These are phyloP conservation scores for Sisymbrium irio DNA, from an alignment of 345 rosid genomes.

Conservation along the genomic window DNA sequence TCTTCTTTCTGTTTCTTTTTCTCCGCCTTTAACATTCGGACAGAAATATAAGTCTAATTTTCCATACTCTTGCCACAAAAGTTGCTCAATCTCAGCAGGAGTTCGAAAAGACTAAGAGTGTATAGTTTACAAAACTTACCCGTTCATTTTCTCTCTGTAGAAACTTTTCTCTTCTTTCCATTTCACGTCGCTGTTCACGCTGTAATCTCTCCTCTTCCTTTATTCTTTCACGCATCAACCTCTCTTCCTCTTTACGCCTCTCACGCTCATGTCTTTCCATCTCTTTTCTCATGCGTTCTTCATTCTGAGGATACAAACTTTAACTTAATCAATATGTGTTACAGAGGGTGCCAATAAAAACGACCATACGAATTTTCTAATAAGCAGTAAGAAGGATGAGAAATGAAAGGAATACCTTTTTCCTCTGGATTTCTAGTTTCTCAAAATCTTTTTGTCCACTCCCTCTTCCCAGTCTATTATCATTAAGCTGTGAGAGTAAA, in stretches of 20 bases:
- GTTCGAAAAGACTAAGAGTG: not conserved
- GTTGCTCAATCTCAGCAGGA: conserved; percentile 10
- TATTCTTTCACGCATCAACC: conserved; percentile 87
- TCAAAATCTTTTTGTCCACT: conserved; percentile 75
- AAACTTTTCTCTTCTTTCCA: conserved; percentile 88
- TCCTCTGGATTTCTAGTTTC: conserved; percentile 63
- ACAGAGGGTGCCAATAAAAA: not conserved
- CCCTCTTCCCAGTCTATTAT: conserved; percentile 61
- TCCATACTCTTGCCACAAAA: not conserved
- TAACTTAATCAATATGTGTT: conserved; percentile 23
- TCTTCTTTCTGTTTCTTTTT: conserved; percentile 86
- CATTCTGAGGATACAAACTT: conserved; percentile 51
- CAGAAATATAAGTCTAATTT: conserved; percentile 12
- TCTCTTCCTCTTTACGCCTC: conserved; percentile 95
- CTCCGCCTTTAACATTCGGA: conserved; percentile 63
- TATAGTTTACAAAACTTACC: conserved; percentile 41
- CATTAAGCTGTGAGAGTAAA: conserved; percentile 60
- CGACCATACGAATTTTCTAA: not conserved
- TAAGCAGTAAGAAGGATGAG: not conserved
- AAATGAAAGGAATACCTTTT: conserved; percentile 51
- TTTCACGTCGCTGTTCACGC: conserved; percentile 91
- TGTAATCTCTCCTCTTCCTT: conserved; percentile 84
- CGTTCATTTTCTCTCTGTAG: conserved; percentile 72
- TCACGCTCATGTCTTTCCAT: conserved; percentile 95
- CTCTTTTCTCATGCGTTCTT: conserved; percentile 82